A percentile compares a stretch with the other conserved stretches of the same genome.
These are phyloP conservation scores for Neonectria hederae DNA, from an alignment of 2,329 filamentous ascomycete genomes.

Conservation along the genomic window DNA sequence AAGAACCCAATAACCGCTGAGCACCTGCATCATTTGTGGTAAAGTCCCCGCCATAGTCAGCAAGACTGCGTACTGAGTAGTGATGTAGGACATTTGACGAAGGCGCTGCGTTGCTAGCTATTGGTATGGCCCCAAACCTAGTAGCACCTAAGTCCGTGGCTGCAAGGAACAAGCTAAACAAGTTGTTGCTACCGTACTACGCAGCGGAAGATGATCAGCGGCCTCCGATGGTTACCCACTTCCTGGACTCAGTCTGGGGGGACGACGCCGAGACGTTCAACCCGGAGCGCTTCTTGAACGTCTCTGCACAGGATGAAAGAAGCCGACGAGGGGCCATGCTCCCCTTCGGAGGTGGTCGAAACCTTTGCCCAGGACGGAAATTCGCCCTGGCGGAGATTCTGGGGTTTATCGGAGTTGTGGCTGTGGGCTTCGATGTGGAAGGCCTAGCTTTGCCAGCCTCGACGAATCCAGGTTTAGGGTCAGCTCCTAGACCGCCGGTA, in stretches of 20 bases:
- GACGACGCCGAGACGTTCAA: conserved; percentile 29
- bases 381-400: conserved; percentile 44
- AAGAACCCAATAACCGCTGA: conserved; percentile 48
- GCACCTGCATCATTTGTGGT: conserved; percentile 52
- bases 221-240: conserved; percentile 35
- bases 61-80: too few relatives aligned
- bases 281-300: conserved; percentile 35
- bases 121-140: conserved; percentile 1
- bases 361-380: conserved; percentile 46
- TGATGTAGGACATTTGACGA: conserved; percentile 16
- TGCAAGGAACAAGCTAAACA: conserved; percentile 42
- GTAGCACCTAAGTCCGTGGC: conserved; percentile 5
- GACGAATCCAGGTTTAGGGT: conserved; percentile 7
- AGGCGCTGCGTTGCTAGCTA: conserved; percentile 12
- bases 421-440: conserved; percentile 20
- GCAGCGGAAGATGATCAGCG: conserved; percentile 35
- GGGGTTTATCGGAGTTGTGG: conserved; percentile 19
- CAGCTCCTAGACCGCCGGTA: conserved; percentile 10
- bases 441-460: conserved; percentile 28
- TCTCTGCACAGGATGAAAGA: conserved; percentile 32
- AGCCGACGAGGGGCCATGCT: conserved; percentile 37
- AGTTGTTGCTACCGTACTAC: conserved; percentile 45
- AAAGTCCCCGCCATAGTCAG: not conserved
- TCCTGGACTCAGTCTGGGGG: conserved; percentile 34
- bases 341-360: conserved; percentile 46